Evolutionary conservation across 2,329 filamentous ascomycete genomes (phyloP), one percentile per base, ranked within the genome.

Genomic region (Apiospora pterosperma): DNA sequence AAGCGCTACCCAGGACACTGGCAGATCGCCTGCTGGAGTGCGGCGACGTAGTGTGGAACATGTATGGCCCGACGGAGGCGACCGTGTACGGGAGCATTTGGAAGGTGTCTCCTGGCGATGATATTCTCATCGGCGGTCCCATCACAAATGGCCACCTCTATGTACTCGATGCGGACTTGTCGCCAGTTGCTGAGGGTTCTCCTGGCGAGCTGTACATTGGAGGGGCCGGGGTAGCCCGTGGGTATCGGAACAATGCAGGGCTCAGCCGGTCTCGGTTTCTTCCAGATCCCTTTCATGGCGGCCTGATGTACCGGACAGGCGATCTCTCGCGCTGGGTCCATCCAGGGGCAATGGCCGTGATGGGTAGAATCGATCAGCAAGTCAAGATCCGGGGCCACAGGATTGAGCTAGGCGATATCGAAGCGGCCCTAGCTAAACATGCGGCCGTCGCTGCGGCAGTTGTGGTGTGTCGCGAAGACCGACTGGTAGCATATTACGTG

Each of bases 171-270:
- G 67, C 72, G 12, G 61, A 78, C 7, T 69, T 73, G 52, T 65
- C 76, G 21, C 73, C 77, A 1, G 73, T 80, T 5, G 78, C 82
- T 0, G 60, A 74, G 6, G 81, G 82, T 0, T 65, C 76, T 21
- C 25, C 66, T 12, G 76, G 75, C 7, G 75, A 77, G 67, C 67
- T 77, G 41, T 76, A 69, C 48, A 71, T 77, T 38, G 75, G 74
- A 36, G 76, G 75, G 1, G 69, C 67, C 4, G 71, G 75, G 5
- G 67, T 76, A 31, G 73, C 71, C 14, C 48, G 64, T 28, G 77
- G 78, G 3, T 81, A 81, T 63, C 67, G 67, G 55, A 67, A 73
- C 41, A 66, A 68, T 36, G 31, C 12, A 10, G 67, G 69, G 21
- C 65, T 73, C 4, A 72, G 60, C 16, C 44, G 52, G 23, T 65